Base-by-base conservation (phyloP, 2,329 filamentous ascomycete species). In the Hysterium pulicare region DNA sequence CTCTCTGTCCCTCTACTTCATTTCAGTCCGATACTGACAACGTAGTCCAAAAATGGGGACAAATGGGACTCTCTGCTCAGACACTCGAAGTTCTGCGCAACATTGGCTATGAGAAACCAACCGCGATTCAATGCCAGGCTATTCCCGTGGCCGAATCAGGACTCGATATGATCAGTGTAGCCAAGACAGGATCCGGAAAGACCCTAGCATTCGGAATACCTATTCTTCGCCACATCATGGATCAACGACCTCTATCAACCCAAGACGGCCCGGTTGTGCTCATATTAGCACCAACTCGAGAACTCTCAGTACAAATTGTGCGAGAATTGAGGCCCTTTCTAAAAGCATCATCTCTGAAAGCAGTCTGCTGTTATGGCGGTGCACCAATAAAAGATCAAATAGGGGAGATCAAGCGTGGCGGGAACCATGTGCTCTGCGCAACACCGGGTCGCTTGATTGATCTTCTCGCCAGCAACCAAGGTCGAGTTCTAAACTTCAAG, bases 321-420 rank as follows among this genome's bases (percentile, higher is more conserved):
- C 82, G 84, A 53, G 93, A 98, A 64, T 91, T 91, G 70, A 95
- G 91, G 65, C 90, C 93, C 2, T 98, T 96, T 66, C 70, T 95
- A 48, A 95, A 91, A 57, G 86, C 86, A 19, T 82, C 95, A 63
- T 83, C 84, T 44, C 78, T 98, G 42, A 84, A 89, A 46, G 85
- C 88, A 36, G 90, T 95, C 19, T 95, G 90, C 67, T 90, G 90
- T 1, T 97, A 96, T 64, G 93, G 93, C 17, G 93, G 93, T 50
- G 87, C 90, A 16, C 90, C 93, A 1, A 96, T 98, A 65, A 93
- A 94, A 60, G 93, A 98, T 52, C 90, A 98, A 65, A 98, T 98
- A 62, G 90, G 90, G 1, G 90, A 96, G 62, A 74, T 98, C 51
- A 97, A 97, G 71, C 86, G 90, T 46, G 93, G 93, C 34, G 89